Conservation (phyloP, 2,329 filamentous ascomycete genomes). For the Xenosphaeropsis pyriputrescens region DNA sequence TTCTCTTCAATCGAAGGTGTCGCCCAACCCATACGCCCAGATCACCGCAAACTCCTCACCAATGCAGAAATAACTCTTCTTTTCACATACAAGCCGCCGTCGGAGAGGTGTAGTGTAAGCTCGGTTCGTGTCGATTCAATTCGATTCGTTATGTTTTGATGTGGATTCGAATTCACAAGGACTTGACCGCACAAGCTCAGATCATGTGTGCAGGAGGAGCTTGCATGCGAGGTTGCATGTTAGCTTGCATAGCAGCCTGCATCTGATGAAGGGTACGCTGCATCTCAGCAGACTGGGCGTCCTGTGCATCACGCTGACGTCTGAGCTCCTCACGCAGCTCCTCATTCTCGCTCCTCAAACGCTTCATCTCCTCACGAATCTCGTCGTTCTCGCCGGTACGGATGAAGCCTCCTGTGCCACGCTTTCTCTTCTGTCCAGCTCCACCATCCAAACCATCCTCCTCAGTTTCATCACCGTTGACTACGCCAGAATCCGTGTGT, state of each 20-base stretch:
- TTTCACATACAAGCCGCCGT: too few species aligned
- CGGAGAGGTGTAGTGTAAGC: too few species aligned
- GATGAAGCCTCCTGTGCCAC: conserved; percentile 17
- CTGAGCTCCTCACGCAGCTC: conserved; percentile 42
- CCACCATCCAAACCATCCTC: conserved; percentile 23
- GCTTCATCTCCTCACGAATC: conserved; percentile 50
- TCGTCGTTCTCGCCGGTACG: conserved; percentile 22
- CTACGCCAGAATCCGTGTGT: conserved; percentile 40
- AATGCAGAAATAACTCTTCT: too few species aligned
- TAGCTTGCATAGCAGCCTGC: conserved; percentile 1
- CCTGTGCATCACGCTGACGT: conserved; percentile 32
- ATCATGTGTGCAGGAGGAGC: conserved; percentile 4
- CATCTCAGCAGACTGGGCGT: conserved; percentile 6
- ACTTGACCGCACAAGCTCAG: neutral
- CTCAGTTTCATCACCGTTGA: conserved; percentile 11
- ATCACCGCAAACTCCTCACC: too few species aligned
- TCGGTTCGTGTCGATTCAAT: too few species aligned
- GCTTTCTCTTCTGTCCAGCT: conserved; percentile 25
- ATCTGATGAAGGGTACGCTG: conserved; percentile 4
- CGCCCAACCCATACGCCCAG: too few species aligned
- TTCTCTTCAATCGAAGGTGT: too few species aligned
- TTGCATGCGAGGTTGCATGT: conserved; percentile 1
- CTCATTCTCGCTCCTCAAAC: conserved; percentile 49
- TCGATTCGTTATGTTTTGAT: too few species aligned
- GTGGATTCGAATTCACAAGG: too few species aligned